phyloP scores from a whole-genome alignment of 345 rosid genomes.

The Eucalyptus sideroxylon region DNA sequence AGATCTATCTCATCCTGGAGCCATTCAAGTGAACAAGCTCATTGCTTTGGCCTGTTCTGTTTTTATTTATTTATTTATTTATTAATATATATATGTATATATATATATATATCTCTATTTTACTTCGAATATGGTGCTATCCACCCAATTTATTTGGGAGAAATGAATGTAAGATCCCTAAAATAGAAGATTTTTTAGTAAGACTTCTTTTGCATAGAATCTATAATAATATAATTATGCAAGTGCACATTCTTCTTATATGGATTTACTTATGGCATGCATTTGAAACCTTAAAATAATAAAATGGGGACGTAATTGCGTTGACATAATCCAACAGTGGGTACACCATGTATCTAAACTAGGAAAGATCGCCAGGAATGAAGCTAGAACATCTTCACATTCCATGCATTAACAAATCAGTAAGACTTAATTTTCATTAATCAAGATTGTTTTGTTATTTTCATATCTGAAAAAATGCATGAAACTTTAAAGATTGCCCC shows the following conservation, averaged over 20 bases:
- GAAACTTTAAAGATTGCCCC: background rate
- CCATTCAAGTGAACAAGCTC: background rate
- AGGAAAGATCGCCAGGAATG: background rate
- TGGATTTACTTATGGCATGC: background rate
- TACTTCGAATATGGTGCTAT: background rate
- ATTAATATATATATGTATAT: no score
- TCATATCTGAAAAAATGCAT: background rate
- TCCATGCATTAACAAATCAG: background rate
- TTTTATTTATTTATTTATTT: no score
- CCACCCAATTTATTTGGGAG: background rate
- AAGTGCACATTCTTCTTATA: accelerated
- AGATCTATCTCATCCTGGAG: background rate
- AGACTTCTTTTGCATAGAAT: background rate
- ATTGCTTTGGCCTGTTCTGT: background rate
- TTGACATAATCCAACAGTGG: background rate
- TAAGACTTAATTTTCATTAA: background rate
- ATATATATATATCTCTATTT: background rate
- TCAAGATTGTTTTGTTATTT: background rate
- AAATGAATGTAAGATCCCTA: background rate
- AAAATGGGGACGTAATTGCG: background rate
- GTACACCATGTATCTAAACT: background rate
- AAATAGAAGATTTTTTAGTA: background rate
- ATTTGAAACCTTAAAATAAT: background rate
- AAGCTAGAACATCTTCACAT: background rate
- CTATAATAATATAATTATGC: accelerated